Evolutionary conservation across 1,139 yeast species (phyloP), one percentile per base, ranked within the genome.

Genomic region (Hansenula lynferdii): DNA sequence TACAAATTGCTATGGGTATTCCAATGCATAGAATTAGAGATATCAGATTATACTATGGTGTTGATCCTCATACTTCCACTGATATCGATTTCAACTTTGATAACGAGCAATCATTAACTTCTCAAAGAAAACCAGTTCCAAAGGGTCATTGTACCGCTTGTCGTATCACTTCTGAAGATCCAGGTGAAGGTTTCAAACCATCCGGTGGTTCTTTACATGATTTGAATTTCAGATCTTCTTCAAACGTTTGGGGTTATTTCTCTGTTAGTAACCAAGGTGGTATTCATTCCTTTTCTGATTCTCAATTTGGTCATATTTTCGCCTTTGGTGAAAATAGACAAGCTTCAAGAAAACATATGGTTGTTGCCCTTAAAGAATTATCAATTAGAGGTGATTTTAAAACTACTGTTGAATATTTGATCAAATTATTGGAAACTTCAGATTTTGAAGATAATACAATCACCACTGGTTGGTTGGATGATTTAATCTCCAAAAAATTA

Each of bases 201-300:
- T 86, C 96, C 36, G 95, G 96, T 58, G 98, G 98, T 70, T 80
- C 90, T 44, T 75, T 92, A 66, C 96, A 89, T 54, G 98, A 92
- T 62, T 77, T 92, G 61, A 94, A 92, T 63, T 92, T 92, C 74
- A 78, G 97, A 63, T 92, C 98, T 5, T 84, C 95, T 30, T 87
- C 97, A 17, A 92, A 92, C 56, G 98, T 92, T 37, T 92, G 98
- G 98, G 98, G 98, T 70, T 92, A 92, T 64, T 92, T 92, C 76
- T 86, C 96, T 14, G 97, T 92, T 41, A 90, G 95, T 54, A 89
- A 86, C 64, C 94, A 87, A 63, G 95, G 97, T 47, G 92, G 96
- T 40, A 94, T 92, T 58, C 98, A 92, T 67, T 89, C 97, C 5
- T 92, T 89, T 69, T 85, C 96, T 21, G 98, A 92, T 64, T 90